Percentiles rank a stretch among this genome's conserved stretches.
Evolutionary conservation across 176 grass and related monocot species (phyloP).

Genomic region (Ampelocalamus luodianensis): DNA sequence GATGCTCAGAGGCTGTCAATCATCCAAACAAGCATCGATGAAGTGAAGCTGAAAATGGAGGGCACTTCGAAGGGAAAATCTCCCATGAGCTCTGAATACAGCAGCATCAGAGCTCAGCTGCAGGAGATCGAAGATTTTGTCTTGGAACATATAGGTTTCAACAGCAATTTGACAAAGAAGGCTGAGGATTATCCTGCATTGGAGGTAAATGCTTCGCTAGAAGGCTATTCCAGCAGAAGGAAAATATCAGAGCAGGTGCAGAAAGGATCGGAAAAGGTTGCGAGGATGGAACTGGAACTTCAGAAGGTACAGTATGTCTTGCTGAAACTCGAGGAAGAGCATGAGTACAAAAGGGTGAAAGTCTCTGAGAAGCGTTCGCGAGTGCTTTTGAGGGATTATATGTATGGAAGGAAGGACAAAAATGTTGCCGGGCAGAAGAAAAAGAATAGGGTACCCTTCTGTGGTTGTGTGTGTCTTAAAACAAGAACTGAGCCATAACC

Average conservation of each 20-base stretch:
- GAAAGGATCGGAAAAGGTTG: slow-evolving; percentile 62
- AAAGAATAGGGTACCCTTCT: slow-evolving; percentile 58
- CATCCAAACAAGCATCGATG: slow-evolving; percentile 53
- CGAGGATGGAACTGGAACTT: slow-evolving; percentile 64
- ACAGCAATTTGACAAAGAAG: slow-evolving; percentile 56
- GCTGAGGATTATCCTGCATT: slow-evolving; percentile 52
- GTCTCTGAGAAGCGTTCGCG: slow-evolving; percentile 52
- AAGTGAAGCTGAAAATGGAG: slow-evolving; percentile 64
- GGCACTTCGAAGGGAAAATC: slow-evolving; percentile 50
- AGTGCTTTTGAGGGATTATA: slow-evolving; percentile 70
- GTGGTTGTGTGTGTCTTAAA: slow-evolving; percentile 62
- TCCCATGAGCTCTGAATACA: slow-evolving; percentile 49
- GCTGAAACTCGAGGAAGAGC: slow-evolving; percentile 68
- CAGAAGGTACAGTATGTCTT: slow-evolving; percentile 75
- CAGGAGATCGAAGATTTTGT: slow-evolving; percentile 58
- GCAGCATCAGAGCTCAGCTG: slow-evolving; percentile 59
- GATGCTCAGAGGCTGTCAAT: slow-evolving; percentile 61
- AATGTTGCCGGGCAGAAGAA: slow-evolving; percentile 34
- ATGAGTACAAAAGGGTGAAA: slow-evolving; percentile 48
- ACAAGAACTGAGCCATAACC: slow-evolving; percentile 29
- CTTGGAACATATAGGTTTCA: slow-evolving; percentile 59
- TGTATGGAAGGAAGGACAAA: slow-evolving; percentile 58
- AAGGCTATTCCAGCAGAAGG: slow-evolving; percentile 55
- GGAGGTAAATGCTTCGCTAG: slow-evolving; percentile 36
- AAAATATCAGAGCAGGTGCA: slow-evolving; percentile 61